Evolutionary conservation across 306 rosid species (phyloP), one percentile per base, ranked within the genome.

Genomic region (Heteromeles arbutifolia): DNA sequence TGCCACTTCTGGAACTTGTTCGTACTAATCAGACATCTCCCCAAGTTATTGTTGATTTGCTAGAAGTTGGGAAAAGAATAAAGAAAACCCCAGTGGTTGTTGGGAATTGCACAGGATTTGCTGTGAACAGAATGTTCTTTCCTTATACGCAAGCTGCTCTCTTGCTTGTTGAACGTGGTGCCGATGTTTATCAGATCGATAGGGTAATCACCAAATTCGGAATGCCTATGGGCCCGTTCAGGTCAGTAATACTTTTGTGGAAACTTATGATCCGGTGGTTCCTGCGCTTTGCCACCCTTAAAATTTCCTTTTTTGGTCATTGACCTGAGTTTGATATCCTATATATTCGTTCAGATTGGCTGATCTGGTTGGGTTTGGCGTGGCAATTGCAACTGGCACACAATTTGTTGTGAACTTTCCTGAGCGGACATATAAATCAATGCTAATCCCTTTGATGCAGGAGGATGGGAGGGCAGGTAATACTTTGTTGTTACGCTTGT

Each of bases 181-280:
- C 88, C 59, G 96, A 95, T 81, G 84, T 88, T 69, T 92, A 92
- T 87, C 97, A 85, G 78, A 89, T 95, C 54, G 98, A 92, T 81
- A 83, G 64, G 77, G 93, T 77, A 72, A 75, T 92, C 73, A 86
- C 90, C 77, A 90, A 82, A 77, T 88, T 88, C 61, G 92, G 90
- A 70, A 93, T 95, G 99, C 97, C 99, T 21, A 95, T 95, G 96
- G 99, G 99, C 69, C 97, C 97, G 67, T 95, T 95, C 87, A 95
- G 99, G 99, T 95, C 79, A 71, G 25, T 79, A 70, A 26, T 80
- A 73, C 67, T 41, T 34, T 3, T 21, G 32, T 48, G 74, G 68
- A 28, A 25, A 31, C 37, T 78, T 75, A 26, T 61, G 43, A 72
- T 69, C 70, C 59, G 75, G 73, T 73, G 68, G 65, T 4, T 72